phyloP scores from a whole-genome alignment of 2,329 filamentous ascomycete genomes.

The Stachybotrys elegans region DNA sequence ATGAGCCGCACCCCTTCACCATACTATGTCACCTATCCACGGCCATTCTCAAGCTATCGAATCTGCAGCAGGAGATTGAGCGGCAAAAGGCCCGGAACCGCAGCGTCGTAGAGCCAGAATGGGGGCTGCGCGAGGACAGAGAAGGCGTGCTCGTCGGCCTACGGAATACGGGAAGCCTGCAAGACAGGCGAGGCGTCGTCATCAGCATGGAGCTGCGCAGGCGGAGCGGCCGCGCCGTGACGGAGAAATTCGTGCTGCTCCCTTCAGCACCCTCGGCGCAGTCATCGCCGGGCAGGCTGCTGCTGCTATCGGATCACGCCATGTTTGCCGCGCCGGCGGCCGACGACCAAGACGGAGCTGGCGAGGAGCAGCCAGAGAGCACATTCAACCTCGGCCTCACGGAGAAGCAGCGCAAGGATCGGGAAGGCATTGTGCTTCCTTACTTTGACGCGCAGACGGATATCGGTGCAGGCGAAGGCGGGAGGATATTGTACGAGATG shows the following conservation, averaged over 20 bases:
- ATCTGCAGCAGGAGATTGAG: slow-evolving; percentile 68
- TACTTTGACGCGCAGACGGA: slow-evolving; percentile 95
- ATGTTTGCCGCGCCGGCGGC: slow-evolving; percentile 50
- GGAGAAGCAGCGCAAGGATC: slow-evolving; percentile 80
- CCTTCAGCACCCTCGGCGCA: slow-evolving; percentile 16
- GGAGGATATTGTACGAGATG: slow-evolving; percentile 94
- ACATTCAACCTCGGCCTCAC: slow-evolving; percentile 87
- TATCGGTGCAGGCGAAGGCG: slow-evolving; percentile 74
- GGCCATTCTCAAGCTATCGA: slow-evolving; percentile 69
- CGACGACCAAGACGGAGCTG: slow-evolving; percentile 28
- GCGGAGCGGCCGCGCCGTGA: slow-evolving; percentile 72
- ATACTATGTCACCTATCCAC: slow-evolving; percentile 84
- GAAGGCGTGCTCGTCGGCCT: slow-evolving; percentile 76
- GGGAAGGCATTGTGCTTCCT: slow-evolving; percentile 85
- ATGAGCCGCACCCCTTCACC: slow-evolving; percentile 65
- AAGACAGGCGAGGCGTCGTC: slow-evolving; percentile 50
- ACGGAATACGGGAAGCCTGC: slow-evolving; percentile 38
- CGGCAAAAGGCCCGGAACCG: slow-evolving; percentile 71
- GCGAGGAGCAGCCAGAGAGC: slow-evolving; percentile 56
- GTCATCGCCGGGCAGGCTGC: slow-evolving; percentile 28
- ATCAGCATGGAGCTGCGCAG: slow-evolving; percentile 82
- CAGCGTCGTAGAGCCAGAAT: slow-evolving; percentile 69
- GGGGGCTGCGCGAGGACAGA: slow-evolving; percentile 69
- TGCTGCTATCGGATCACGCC: slow-evolving; percentile 72
- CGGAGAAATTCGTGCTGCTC: slow-evolving; percentile 58